Conservation (phyloP, 106 monocot species). For the Agapanthus africanus region DNA sequence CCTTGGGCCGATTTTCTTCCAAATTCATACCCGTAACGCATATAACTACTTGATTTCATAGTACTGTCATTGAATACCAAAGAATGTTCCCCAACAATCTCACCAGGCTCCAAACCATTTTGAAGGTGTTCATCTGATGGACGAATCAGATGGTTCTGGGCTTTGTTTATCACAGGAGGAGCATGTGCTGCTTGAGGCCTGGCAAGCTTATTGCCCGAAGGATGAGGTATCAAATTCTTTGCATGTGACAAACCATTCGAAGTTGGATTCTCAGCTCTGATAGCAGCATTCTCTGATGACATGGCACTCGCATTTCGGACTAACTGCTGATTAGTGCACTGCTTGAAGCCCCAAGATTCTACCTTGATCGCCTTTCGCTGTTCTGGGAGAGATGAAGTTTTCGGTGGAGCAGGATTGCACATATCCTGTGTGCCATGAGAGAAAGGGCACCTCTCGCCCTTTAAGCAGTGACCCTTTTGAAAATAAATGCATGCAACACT, state of each 20-base stretch:
- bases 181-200: conserved; percentile 14
- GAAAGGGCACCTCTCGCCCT: conserved; percentile 55
- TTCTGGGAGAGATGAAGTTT: conserved; percentile 6
- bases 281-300: conserved; percentile 11
- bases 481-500: conserved; percentile 50
- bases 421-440: conserved; percentile 25
- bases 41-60: conserved; percentile 23
- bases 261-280: conserved; percentile 1
- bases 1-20: conserved; percentile 13
- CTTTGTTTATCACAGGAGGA: conserved; percentile 7
- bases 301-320: conserved; percentile 7
- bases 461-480: conserved; percentile 49
- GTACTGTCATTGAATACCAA: conserved; percentile 32
- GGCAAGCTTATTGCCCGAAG: conserved; percentile 18
- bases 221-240: conserved; percentile 9
- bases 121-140: conserved; percentile 27
- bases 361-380: not conserved
- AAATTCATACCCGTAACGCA: conserved; percentile 32
- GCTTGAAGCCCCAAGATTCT: conserved; percentile 22
- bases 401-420: conserved; percentile 5
- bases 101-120: conserved; percentile 44
- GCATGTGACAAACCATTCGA: conserved; percentile 12
- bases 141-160: conserved; percentile 10
- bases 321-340: conserved; percentile 18
- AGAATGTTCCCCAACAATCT: conserved; percentile 44